Conservation (phyloP, 495 filamentous ascomycete species). For the Penicilliopsis zonata region DNA sequence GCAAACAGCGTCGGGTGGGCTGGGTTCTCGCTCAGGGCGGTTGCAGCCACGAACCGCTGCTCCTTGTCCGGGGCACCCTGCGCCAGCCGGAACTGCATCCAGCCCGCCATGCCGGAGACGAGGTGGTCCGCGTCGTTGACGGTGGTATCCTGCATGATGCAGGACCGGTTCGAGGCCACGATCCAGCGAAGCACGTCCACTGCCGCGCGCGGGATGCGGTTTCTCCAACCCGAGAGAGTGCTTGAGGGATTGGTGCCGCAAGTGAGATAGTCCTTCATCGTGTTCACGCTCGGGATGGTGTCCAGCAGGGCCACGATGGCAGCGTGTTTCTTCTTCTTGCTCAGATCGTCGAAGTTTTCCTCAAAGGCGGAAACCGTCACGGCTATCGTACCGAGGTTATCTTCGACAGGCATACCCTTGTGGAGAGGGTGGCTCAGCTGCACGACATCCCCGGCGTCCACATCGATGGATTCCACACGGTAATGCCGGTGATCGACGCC, state of each 20-base stretch:
- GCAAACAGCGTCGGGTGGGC: slow-evolving; percentile 63
- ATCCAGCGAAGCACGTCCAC: slow-evolving; percentile 74
- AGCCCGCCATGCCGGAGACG: slow-evolving; percentile 53
- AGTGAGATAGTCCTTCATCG: slow-evolving; percentile 51
- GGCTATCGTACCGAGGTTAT: background rate
- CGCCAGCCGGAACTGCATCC: slow-evolving; percentile 74
- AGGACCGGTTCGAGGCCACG: slow-evolving; percentile 81
- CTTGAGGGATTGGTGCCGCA: slow-evolving; percentile 15
- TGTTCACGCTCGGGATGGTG: slow-evolving; percentile 51
- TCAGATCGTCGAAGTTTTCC: slow-evolving; percentile 43
- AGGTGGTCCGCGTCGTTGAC: slow-evolving; percentile 30
- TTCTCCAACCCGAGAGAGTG: slow-evolving; percentile 45
- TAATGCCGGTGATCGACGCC: slow-evolving; percentile 21
- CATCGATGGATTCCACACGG: slow-evolving; percentile 8
- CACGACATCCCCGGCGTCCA: slow-evolving; percentile 4
- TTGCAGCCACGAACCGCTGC: slow-evolving; percentile 55
- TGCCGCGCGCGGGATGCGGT: slow-evolving; percentile 51
- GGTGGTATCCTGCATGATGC: slow-evolving; percentile 60
- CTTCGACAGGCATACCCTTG: too few species aligned
- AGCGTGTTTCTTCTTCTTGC: slow-evolving; percentile 30
- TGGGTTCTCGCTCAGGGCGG: slow-evolving; percentile 21
- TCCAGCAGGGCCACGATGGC: slow-evolving; percentile 50
- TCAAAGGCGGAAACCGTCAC: slow-evolving; percentile 30
- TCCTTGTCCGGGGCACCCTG: slow-evolving; percentile 91
- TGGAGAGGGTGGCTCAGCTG: slow-evolving; percentile 10